These are phyloP conservation scores for Pseudognaphalium luteoalbum DNA, from an alignment of 129 eudicot species.

Conservation along the genomic window DNA sequence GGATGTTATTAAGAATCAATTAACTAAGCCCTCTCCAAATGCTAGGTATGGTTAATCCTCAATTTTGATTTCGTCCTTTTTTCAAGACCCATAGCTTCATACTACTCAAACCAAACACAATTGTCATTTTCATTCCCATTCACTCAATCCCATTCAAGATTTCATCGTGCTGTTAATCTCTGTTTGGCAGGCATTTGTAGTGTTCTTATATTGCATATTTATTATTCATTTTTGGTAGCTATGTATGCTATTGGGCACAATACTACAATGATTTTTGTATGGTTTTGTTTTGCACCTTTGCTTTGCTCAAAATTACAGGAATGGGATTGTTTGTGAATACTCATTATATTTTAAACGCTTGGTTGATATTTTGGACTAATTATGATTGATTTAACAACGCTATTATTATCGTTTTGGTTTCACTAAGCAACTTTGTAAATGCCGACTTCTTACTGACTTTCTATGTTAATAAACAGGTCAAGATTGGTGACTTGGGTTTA, in stretches of 20 bases:
- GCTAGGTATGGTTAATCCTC: too few species aligned
- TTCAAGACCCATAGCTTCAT: too few species aligned
- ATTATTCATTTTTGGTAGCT: background rate
- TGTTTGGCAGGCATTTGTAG: background rate
- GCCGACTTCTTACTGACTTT: background rate
- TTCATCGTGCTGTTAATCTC: background rate
- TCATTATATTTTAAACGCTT: too few species aligned
- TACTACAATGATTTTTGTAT: background rate
- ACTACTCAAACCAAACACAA: too few species aligned
- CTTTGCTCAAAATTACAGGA: background rate
- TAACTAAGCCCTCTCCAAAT: too few species aligned
- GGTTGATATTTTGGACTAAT: background rate
- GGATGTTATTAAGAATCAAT: too few species aligned
- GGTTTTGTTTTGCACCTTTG: background rate
- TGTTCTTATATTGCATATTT: background rate
- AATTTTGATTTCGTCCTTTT: too few species aligned
- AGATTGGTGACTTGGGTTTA: slow-evolving; percentile 74
- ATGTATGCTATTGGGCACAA: background rate
- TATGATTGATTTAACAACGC: too few species aligned
- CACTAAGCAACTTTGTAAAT: background rate
- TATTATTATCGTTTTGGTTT: background rate
- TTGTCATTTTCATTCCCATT: too few species aligned
- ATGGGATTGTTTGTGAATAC: background rate
- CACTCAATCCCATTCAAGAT: too few species aligned
- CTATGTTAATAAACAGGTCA: slow-evolving; percentile 41